Evolutionary conservation across 257 asterid species (phyloP), one percentile per base, ranked within the genome.

Genomic region (Solanum bulbocastanum): DNA sequence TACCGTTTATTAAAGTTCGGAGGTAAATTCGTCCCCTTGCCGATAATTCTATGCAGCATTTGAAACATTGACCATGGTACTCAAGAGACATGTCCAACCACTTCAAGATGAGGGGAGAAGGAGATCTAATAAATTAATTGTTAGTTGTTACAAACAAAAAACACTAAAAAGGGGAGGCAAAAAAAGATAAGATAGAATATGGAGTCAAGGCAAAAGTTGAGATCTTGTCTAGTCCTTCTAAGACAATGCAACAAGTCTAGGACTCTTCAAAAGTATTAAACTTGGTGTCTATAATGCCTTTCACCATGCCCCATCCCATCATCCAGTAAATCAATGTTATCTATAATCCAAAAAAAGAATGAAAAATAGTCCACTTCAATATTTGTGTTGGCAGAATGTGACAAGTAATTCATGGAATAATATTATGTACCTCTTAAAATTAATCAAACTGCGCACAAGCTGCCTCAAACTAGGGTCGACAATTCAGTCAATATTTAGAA

Each of bases 191-290:
- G 88, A 89, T 73, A 42, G 36, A 84, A 79, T 78, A 87, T 68
- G 25, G 11, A 35, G 10, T 22, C 32, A 46, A 73, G 74, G 85
- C 33, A 88, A 87, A 88, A 42, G 58, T 84, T 33, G 68, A 46
- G 52, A 83, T 60, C 87, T 40, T 85, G 90, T 85, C 92, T 78
- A 87, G 86, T 88, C 66, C 65, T 60, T 71, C 32, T 12, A 72
- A 66, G 89, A 82, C 89, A 62, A 15, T 16, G 52, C 60, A 15
- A 81, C 72, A 33, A 58, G 76, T 86, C 66, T 30, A 27, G 11
- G 86, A 36, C 37, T 46, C 30, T 30, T 30, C 86, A 52, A 65
- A 25, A 71, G 42, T 75, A 68, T 49, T 40, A 22, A 85, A 69
- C 32, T 39, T 87, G 40, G 33, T 72, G 84, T 75, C 86, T 88